Evolutionary conservation across 306 rosid genomes (phyloP).

Genomic region (Inga leiocalycina): DNA sequence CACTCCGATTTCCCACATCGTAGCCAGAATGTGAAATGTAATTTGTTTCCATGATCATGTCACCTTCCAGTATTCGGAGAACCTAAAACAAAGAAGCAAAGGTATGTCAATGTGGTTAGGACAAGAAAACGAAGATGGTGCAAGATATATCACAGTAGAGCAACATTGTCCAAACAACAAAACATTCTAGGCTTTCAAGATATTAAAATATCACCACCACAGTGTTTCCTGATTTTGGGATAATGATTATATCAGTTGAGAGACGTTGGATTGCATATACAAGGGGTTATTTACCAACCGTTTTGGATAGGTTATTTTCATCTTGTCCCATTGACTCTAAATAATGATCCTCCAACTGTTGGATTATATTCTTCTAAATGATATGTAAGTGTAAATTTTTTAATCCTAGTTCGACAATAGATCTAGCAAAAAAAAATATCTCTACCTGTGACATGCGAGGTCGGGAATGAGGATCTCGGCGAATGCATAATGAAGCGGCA

Average conservation of each 20-base stretch:
- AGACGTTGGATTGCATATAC: neutral
- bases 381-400: slow-evolving; percentile 1
- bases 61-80: slow-evolving; percentile 93
- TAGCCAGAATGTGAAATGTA: slow-evolving; percentile 67
- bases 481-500: slow-evolving; percentile 89
- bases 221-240: neutral
- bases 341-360: neutral
- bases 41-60: slow-evolving; percentile 82
- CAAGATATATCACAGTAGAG: neutral
- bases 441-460: slow-evolving; percentile 98
- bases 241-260: neutral
- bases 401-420: neutral
- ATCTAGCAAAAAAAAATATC: slow-evolving; percentile 22
- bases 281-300: neutral
- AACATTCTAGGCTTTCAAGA: neutral
- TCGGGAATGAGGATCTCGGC: slow-evolving; percentile 85
- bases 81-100: slow-evolving; percentile 56
- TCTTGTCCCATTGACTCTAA: neutral
- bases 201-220: neutral
- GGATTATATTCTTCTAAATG: slow-evolving; percentile 3
- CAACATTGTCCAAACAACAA: neutral
- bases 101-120: slow-evolving; percentile 12
- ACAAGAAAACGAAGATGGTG: neutral
- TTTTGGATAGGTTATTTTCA: neutral
- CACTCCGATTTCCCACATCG: slow-evolving; percentile 78